These are phyloP conservation scores for Tagetes erecta DNA, from an alignment of 129 eudicot genomes.

Conservation along the genomic window DNA sequence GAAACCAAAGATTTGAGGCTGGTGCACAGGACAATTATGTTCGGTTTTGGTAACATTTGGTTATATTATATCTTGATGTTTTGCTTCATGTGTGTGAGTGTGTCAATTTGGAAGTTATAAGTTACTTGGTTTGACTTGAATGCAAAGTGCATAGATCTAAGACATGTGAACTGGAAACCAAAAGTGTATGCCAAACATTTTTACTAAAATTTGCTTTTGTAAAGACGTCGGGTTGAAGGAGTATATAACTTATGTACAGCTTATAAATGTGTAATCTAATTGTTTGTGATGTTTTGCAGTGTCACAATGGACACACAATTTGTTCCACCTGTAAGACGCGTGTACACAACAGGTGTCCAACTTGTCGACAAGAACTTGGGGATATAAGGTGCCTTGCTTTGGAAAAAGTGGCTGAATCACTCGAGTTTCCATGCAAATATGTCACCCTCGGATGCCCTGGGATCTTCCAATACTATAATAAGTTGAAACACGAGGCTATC, in stretches of 20 bases:
- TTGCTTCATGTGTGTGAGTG: not conserved
- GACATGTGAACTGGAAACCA: not conserved
- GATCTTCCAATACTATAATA: constrained; percentile 70
- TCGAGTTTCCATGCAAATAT: constrained; percentile 68
- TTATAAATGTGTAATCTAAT: not conserved
- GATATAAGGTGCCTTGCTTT: constrained; percentile 69
- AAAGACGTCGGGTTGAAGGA: not conserved
- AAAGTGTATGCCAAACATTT: not conserved
- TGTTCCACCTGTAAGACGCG: constrained; percentile 64
- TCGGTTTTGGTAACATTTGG: not conserved
- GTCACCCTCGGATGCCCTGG: constrained; percentile 64
- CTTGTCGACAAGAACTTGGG: constrained; percentile 74
- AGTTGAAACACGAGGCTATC: constrained; percentile 61
- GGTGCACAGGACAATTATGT: not conserved
- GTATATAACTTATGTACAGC: not conserved
- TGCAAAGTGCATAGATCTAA: not conserved
- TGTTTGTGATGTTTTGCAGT: constrained; percentile 42
- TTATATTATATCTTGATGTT: not conserved
- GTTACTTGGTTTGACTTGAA: not conserved
- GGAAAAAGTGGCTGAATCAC: constrained; percentile 73
- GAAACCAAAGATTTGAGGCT: not conserved
- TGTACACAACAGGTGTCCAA: constrained; percentile 66
- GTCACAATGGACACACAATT: constrained; percentile 68
- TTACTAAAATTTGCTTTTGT: not conserved
- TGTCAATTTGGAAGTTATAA: not conserved